phyloP scores from a whole-genome alignment of 768 basidiomycete species.

The Glaciozyma antarctica region DNA sequence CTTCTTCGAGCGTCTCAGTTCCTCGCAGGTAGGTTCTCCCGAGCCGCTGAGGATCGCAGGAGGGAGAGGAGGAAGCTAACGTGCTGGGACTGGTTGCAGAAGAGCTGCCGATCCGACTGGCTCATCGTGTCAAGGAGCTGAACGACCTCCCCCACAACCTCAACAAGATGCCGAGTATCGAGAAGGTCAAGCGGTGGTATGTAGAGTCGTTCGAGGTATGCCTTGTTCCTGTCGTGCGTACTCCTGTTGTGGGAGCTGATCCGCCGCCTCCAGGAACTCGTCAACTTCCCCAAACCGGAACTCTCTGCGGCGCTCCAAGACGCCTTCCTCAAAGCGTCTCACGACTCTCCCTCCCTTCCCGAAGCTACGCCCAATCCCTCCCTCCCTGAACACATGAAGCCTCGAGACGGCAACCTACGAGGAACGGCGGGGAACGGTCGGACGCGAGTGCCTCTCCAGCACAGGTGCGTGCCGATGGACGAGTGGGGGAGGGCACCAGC shows the following conservation, averaged over 20 bases:
- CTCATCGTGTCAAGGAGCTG: conserved; percentile 91
- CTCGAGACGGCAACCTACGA: conserved; percentile 19
- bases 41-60: conserved; percentile 73
- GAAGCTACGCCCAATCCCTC: conserved; percentile 74
- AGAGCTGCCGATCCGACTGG: conserved; percentile 87
- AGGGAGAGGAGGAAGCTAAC: not conserved
- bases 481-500: too few species aligned
- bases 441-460: conserved; percentile 72
- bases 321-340: conserved; percentile 49
- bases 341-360: conserved; percentile 50
- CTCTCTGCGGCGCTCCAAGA: conserved; percentile 60
- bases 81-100: conserved; percentile 47
- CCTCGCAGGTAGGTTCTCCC: conserved; percentile 54
- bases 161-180: conserved; percentile 80
- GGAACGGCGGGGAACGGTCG: conserved; percentile 47
- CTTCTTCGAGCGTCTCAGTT: conserved; percentile 86
- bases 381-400: conserved; percentile 42
- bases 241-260: not conserved
- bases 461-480: conserved; percentile 49
- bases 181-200: conserved; percentile 94
- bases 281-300: conserved; percentile 68
- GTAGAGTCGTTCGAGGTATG: conserved; percentile 91
- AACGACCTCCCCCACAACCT: conserved; percentile 88
- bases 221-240: conserved; percentile 33
- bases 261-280: conserved; percentile 59